Conservation (phyloP, 169 alveolate genomes). For the Plasmodium knowlesi region DNA sequence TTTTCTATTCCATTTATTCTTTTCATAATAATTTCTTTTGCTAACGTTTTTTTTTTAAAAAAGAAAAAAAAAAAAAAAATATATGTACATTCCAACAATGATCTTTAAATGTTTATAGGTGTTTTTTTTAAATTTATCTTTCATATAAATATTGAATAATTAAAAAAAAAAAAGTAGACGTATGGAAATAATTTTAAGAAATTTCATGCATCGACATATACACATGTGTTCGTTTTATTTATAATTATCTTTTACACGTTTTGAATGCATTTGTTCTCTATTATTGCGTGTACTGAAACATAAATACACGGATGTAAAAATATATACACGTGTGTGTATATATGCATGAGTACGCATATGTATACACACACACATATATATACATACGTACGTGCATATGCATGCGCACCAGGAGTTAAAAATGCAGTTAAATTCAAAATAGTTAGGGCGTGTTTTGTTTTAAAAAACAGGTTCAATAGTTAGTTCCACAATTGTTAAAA, state of each 20-base stretch:
- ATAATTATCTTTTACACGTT: conserved; percentile 19
- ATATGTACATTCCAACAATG: conserved; percentile 5
- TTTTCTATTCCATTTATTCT: not conserved
- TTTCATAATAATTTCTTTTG: conserved; percentile 1
- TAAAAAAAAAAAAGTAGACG: conserved; percentile 26
- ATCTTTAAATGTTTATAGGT: conserved; percentile 39
- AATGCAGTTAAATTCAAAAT: conserved; percentile 39
- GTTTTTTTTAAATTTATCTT: conserved; percentile 33
- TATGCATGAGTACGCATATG: not conserved
- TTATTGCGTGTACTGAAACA: conserved; percentile 27
- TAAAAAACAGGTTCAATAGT: conserved; percentile 41
- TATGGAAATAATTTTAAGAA: conserved; percentile 20
- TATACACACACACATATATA: conserved; percentile 12
- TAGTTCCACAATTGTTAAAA: conserved; percentile 46
- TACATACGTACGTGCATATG: conserved; percentile 14
- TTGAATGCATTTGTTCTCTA: conserved; percentile 14
- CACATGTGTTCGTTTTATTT: conserved; percentile 5
- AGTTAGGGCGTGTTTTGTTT: conserved; percentile 1
- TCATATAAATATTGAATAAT: not conserved
- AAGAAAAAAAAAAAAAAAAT: conserved; percentile 7
- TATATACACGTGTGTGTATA: conserved; percentile 8
- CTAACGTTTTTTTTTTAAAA: not conserved
- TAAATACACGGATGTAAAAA: conserved; percentile 10
- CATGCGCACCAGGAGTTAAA: conserved; percentile 38
- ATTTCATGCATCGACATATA: conserved; percentile 19